phyloP scores from a whole-genome alignment of 208 protist species.

The Leishmania aethiopica region DNA sequence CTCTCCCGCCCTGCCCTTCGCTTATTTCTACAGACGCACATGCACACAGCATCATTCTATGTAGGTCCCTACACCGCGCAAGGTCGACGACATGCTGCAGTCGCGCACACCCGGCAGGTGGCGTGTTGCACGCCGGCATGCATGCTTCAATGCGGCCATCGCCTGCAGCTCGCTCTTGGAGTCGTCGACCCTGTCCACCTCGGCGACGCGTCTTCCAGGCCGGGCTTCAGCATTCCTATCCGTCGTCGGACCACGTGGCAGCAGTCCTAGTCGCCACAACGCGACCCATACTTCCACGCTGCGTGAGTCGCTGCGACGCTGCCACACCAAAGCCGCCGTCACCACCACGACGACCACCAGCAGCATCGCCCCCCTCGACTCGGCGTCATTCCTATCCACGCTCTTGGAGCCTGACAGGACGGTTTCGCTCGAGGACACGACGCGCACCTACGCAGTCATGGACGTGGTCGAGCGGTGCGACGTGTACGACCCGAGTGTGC shows the following conservation, averaged over 20 bases:
- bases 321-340: not conserved
- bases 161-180: not conserved
- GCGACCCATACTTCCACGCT: not conserved
- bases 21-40: not conserved
- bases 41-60: too few species aligned
- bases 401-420: conserved; percentile 72
- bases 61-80: not conserved
- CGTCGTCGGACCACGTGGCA: not conserved
- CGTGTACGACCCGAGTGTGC: conserved; percentile 57
- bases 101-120: not conserved
- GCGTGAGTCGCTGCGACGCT: not conserved
- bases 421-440: conserved; percentile 63
- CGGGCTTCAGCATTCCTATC: not conserved
- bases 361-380: not conserved
- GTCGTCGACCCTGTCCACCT: not conserved
- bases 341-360: not conserved
- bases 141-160: not conserved
- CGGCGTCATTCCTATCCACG: conserved; percentile 48
- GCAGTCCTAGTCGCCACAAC: not conserved
- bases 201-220: not conserved
- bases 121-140: not conserved
- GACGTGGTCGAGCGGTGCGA: conserved; percentile 70
- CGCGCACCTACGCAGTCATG: conserved; percentile 84
- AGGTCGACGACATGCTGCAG: not conserved
- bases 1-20: not conserved